These are phyloP conservation scores for Sphagnum contortum DNA, from an alignment of 225 moss, liverwort and hornwort species.

Conservation along the genomic window DNA sequence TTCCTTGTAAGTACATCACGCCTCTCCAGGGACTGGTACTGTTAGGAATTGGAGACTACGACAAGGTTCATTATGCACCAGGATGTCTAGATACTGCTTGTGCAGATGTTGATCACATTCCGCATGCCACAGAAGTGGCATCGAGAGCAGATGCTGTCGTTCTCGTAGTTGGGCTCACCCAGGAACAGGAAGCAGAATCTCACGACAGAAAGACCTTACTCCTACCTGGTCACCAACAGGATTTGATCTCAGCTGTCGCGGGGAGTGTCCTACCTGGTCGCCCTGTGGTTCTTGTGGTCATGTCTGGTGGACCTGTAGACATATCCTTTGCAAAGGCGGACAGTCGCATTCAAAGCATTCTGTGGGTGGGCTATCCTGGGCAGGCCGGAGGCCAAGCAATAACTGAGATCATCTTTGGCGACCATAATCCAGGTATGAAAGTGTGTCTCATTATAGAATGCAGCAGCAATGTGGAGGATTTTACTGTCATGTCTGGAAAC, in stretches of 20 bases:
- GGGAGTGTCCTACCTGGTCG: conserved; percentile 26
- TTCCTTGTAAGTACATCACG: conserved; percentile 62
- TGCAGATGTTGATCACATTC: conserved; percentile 15
- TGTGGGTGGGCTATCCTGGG: conserved; percentile 95
- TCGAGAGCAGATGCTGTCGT: conserved; percentile 46
- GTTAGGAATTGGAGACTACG: conserved; percentile 11
- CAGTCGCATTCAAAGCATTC: conserved; percentile 47
- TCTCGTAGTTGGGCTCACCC: conserved; percentile 66
- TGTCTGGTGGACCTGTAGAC: conserved; percentile 83
- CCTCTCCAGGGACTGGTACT: conserved; percentile 42
- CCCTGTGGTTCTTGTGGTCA: conserved; percentile 70
- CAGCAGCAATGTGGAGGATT: no score
- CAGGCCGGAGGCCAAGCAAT: conserved; percentile 80
- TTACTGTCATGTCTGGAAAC: no score
- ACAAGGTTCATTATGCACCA: conserved; percentile 33
- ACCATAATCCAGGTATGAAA: conserved; percentile 44
- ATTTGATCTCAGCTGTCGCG: conserved; percentile 30
- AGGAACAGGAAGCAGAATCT: conserved; percentile 48
- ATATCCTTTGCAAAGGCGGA: conserved; percentile 58
- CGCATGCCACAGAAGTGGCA: conserved; percentile 14
- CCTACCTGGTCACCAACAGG: conserved; percentile 60
- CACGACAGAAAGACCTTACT: conserved; percentile 57
- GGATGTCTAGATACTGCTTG: conserved; percentile 60
- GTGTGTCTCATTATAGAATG: no score
- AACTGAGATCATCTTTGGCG: conserved; percentile 67